Evolutionary conservation across 2,329 filamentous ascomycete genomes (phyloP).

Genomic region (Stachybotrys elegans): DNA sequence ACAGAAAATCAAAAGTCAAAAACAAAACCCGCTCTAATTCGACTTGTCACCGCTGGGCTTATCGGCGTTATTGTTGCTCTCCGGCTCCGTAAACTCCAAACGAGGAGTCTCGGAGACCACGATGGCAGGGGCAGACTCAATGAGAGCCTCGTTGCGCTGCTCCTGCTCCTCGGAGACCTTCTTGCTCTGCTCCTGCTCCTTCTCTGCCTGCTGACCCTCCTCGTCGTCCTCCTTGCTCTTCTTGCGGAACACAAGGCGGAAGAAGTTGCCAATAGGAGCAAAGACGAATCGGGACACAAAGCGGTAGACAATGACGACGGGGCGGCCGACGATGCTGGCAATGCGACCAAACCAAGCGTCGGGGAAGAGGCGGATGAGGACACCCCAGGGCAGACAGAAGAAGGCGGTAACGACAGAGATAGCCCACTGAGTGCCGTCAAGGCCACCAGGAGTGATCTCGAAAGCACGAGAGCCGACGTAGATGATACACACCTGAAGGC

Average conservation of each 20-base stretch:
- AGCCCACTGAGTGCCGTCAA: conserved; percentile 74
- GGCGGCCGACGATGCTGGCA: neutral
- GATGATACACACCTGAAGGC: conserved; percentile 78
- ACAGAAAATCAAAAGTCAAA: neutral
- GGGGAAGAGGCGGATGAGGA: conserved; percentile 44
- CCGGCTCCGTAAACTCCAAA: neutral
- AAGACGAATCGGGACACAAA: neutral
- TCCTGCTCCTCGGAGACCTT: neutral
- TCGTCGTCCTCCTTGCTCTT: neutral
- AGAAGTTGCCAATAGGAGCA: neutral
- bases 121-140: neutral
- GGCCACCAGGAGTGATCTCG: conserved; percentile 42
- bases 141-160: neutral
- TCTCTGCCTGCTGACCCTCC: neutral
- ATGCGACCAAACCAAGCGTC: conserved; percentile 23
- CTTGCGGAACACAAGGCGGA: conserved; percentile 1
- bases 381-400: conserved; percentile 45
- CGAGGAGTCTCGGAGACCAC: neutral
- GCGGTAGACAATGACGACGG: neutral
- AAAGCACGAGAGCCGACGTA: conserved; percentile 77
- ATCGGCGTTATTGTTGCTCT: neutral
- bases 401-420: conserved; percentile 59
- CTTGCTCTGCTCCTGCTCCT: neutral
- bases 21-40: neutral
- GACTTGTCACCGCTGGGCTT: neutral